Percentiles rank a stretch among this genome's conserved stretches.
These are phyloP conservation scores for Macadamia tetraphylla DNA, from an alignment of 164 flowering plant species.

Conservation along the genomic window DNA sequence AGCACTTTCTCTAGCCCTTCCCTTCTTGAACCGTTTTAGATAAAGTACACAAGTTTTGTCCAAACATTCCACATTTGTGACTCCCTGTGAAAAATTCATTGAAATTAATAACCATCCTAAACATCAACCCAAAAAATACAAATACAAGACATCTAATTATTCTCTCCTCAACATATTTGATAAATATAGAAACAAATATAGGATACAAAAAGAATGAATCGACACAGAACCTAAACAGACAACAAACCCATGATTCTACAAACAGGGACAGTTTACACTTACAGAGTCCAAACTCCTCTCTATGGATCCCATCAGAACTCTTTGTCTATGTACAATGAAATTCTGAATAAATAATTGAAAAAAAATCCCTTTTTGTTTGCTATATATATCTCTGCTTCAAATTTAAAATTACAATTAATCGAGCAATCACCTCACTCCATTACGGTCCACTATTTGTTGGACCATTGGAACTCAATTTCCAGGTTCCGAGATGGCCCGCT, in stretches of 20 bases:
- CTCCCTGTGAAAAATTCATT: no score
- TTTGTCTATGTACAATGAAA: constrained; percentile 31
- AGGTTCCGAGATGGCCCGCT: constrained; percentile 77
- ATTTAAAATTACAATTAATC: constrained; percentile 9
- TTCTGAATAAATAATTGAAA: constrained; percentile 14
- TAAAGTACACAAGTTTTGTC: no score
- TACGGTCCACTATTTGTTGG: constrained; percentile 45
- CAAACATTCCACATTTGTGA: no score
- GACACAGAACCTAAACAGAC: constrained; percentile 4
- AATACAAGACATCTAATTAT: neutral
- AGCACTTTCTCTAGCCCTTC: no score
- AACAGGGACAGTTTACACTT: neutral
- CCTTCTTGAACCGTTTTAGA: no score
- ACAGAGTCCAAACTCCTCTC: constrained; percentile 17
- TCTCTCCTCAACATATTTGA: neutral
- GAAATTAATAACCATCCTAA: constrained; percentile 2
- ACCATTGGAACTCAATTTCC: constrained; percentile 97
- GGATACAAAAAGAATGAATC: constrained; percentile 38
- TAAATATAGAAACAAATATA: neutral
- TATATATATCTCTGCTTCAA: neutral
- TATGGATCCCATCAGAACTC: constrained; percentile 13
- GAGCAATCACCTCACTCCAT: constrained; percentile 9
- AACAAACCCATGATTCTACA: neutral
- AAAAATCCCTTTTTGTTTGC: neutral
- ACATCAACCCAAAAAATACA: neutral